These are phyloP conservation scores for Yamadazyma sp. DNA, from an alignment of 805 yeast species.

Conservation along the genomic window DNA sequence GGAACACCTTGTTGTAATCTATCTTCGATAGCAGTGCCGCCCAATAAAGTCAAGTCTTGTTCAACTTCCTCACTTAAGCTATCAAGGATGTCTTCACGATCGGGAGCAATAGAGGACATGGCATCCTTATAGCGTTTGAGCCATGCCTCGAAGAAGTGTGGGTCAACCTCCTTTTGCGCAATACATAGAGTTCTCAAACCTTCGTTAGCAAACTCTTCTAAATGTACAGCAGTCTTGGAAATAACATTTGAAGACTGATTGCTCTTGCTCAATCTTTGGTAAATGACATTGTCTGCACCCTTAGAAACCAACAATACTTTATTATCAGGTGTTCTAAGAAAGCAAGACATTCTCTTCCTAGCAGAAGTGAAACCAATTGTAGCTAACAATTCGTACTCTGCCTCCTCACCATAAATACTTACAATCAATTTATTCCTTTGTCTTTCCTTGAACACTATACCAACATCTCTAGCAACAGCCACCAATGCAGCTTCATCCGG, in stretches of 20 bases:
- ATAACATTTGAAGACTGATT: conserved; percentile 44
- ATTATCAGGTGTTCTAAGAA: conserved; percentile 47
- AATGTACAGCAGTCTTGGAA: conserved; percentile 57
- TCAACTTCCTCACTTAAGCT: conserved; percentile 60
- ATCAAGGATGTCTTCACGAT: conserved; percentile 60
- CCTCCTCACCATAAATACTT: conserved; percentile 45
- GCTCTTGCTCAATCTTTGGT: conserved; percentile 35
- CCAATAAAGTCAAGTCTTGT: conserved; percentile 53
- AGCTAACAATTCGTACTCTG: conserved; percentile 51
- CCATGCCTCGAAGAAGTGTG: conserved; percentile 54
- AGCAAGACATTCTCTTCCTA: conserved; percentile 77
- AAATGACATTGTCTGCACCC: conserved; percentile 78
- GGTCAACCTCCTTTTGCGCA: conserved; percentile 54
- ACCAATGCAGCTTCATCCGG: conserved; percentile 85
- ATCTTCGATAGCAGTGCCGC: conserved; percentile 84
- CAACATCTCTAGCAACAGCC: conserved; percentile 72
- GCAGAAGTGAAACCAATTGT: conserved; percentile 66
- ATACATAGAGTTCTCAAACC: conserved; percentile 77
- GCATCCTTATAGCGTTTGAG: conserved; percentile 56
- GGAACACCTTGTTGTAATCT: conserved; percentile 78
- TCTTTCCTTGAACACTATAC: conserved; percentile 59
- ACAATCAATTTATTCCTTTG: conserved; percentile 47
- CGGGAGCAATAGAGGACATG: conserved; percentile 48
- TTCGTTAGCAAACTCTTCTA: conserved; percentile 71
- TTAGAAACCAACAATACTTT: conserved; percentile 53